Evolutionary conservation across 192 early-diverging fungal genomes (phyloP).

Genomic region (Haplosporangium gracile): DNA sequence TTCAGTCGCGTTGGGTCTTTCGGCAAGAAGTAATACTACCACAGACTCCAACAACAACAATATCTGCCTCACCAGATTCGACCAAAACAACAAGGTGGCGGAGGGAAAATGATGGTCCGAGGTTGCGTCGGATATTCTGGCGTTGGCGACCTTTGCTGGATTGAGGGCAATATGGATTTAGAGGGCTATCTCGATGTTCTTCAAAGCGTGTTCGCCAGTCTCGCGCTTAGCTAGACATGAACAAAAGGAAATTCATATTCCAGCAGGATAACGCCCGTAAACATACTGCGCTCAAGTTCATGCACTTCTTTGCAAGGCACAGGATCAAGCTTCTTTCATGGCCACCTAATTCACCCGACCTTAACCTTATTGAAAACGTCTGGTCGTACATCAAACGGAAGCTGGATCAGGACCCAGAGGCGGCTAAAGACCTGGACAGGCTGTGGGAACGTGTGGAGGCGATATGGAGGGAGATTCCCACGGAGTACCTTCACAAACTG

Average conservation of each 20-base stretch:
- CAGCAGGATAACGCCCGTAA: conserved; percentile 13
- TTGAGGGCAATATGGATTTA: conserved; percentile 12
- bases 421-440: neutral
- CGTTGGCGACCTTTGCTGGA: conserved; percentile 8
- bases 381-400: neutral
- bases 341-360: neutral
- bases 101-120: conserved; percentile 25
- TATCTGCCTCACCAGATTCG: neutral
- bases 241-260: conserved; percentile 11
- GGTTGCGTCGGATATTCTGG: conserved; percentile 11
- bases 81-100: neutral
- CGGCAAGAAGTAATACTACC: conserved; percentile 12
- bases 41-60: neutral
- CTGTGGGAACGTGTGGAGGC: too few species aligned
- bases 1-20: conserved; percentile 16
- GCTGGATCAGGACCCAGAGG: neutral
- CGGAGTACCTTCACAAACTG: too few species aligned
- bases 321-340: neutral
- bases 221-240: neutral
- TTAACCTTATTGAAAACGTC: neutral
- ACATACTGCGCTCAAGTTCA: neutral
- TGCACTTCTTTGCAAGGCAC: neutral
- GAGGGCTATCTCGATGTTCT: conserved; percentile 3
- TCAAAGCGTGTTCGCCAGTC: neutral
- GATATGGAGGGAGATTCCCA: too few species aligned